phyloP scores from a whole-genome alignment of 1,284 basidiomycete species.

The Singerocomus rubriflavus region DNA sequence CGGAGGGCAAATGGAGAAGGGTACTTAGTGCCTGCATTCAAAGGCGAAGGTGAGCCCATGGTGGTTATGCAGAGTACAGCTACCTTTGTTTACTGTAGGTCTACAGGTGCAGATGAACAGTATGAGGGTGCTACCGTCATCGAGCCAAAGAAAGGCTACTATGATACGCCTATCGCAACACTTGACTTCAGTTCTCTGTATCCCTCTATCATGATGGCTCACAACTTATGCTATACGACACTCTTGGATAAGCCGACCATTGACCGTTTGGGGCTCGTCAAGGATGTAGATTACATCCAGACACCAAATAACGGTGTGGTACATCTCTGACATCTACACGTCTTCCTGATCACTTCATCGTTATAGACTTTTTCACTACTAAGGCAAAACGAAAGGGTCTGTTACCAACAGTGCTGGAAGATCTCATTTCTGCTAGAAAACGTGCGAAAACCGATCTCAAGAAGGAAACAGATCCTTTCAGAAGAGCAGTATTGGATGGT shows the following conservation, averaged over 20 bases:
- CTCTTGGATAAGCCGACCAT: slow-evolving; percentile 77
- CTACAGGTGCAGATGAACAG: slow-evolving; percentile 81
- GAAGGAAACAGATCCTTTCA: slow-evolving; percentile 93
- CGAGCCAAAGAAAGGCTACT: slow-evolving; percentile 91
- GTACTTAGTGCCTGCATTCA: slow-evolving; percentile 81
- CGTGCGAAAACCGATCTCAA: slow-evolving; percentile 92
- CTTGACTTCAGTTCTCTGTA: slow-evolving; percentile 97
- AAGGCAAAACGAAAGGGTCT: slow-evolving; percentile 77
- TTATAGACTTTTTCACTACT: slow-evolving; percentile 80
- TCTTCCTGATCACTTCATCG: not conserved
- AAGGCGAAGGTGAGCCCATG: slow-evolving; percentile 65
- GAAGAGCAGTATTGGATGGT: slow-evolving; percentile 90
- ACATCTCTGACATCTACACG: not conserved
- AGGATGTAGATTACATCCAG: slow-evolving; percentile 84
- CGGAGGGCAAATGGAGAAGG: slow-evolving; percentile 86
- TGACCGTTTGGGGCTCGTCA: slow-evolving; percentile 71
- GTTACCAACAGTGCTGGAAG: slow-evolving; percentile 88
- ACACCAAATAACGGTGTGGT: slow-evolving; percentile 87
- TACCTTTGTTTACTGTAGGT: not conserved
- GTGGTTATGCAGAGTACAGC: not conserved
- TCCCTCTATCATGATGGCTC: slow-evolving; percentile 99
- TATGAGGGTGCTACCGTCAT: slow-evolving; percentile 98
- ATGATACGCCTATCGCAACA: slow-evolving; percentile 92
- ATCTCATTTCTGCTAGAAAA: slow-evolving; percentile 88
- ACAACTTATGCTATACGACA: slow-evolving; percentile 96